These are phyloP conservation scores for Solanum pimpinellifolium DNA, from an alignment of 257 asterid genomes.

Conservation along the genomic window DNA sequence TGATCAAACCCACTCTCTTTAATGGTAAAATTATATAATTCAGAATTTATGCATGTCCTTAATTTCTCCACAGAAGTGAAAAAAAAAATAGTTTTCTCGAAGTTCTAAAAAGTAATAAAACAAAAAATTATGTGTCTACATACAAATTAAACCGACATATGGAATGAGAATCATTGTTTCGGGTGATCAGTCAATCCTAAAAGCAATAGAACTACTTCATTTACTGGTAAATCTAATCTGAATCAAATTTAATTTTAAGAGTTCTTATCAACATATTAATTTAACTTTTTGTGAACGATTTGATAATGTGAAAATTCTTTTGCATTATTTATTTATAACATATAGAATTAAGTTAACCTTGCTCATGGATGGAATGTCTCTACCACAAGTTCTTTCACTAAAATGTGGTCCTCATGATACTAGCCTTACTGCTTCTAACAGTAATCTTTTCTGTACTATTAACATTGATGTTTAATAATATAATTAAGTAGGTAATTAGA, in stretches of 20 bases:
- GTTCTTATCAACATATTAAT: background rate
- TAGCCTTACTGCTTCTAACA: conserved; percentile 4
- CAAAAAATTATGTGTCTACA: background rate
- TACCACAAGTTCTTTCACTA: conserved; percentile 11
- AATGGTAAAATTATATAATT: too few species aligned
- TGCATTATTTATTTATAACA: background rate
- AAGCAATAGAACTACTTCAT: background rate
- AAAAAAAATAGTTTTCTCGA: background rate
- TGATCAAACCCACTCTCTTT: background rate
- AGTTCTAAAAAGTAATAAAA: background rate
- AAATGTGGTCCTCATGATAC: conserved; percentile 5
- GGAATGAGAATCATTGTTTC: background rate
- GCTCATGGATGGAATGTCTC: conserved; percentile 22
- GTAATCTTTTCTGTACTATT: background rate
- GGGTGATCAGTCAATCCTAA: background rate
- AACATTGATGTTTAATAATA: background rate
- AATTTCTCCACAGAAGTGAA: background rate
- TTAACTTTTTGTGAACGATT: background rate
- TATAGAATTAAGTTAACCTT: background rate
- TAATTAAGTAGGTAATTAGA: background rate
- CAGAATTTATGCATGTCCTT: background rate
- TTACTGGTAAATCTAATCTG: background rate
- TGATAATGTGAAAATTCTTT: background rate
- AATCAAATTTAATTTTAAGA: background rate
- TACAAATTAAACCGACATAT: background rate